Conservation (phyloP, 805 yeast genomes). For the Suhomyces sp. region DNA sequence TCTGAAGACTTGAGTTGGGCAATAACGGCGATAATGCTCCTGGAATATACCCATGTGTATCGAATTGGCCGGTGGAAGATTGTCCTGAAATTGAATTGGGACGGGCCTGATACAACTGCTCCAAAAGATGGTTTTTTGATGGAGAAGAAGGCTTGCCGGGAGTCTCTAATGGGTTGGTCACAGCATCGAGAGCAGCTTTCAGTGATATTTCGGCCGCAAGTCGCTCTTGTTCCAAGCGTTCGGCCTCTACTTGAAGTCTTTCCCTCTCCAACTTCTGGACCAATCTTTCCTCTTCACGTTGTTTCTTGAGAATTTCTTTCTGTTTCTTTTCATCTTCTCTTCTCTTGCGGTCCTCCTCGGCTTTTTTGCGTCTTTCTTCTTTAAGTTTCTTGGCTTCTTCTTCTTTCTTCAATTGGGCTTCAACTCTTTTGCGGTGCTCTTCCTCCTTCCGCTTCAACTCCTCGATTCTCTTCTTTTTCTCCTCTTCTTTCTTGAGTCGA, state of each 20-base stretch:
- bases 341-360: conserved; percentile 22
- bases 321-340: conserved; percentile 24
- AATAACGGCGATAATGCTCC: not conserved
- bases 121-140: conserved; percentile 25
- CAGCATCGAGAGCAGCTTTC: conserved; percentile 1
- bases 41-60: conserved; percentile 2
- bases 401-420: conserved; percentile 28
- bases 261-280: conserved; percentile 8
- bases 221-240: conserved; percentile 6
- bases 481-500: conserved; percentile 43
- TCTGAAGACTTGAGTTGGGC: not conserved
- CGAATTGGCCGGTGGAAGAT: not conserved
- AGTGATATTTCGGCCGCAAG: conserved; percentile 1
- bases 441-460: conserved; percentile 31
- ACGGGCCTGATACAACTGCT: conserved; percentile 34
- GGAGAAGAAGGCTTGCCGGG: conserved; percentile 7
- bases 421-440: conserved; percentile 30
- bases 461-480: conserved; percentile 44
- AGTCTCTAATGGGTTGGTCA: not conserved
- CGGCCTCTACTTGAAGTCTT: conserved; percentile 5
- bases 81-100: conserved; percentile 17
- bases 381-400: conserved; percentile 24
- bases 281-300: conserved; percentile 12
- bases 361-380: conserved; percentile 24
- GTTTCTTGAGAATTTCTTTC: conserved; percentile 13